A percentile compares a stretch with the other conserved stretches of the same genome.
These are phyloP conservation scores for Chlorophyllum brunneum DNA, from an alignment of 768 basidiomycete species.

Conservation along the genomic window DNA sequence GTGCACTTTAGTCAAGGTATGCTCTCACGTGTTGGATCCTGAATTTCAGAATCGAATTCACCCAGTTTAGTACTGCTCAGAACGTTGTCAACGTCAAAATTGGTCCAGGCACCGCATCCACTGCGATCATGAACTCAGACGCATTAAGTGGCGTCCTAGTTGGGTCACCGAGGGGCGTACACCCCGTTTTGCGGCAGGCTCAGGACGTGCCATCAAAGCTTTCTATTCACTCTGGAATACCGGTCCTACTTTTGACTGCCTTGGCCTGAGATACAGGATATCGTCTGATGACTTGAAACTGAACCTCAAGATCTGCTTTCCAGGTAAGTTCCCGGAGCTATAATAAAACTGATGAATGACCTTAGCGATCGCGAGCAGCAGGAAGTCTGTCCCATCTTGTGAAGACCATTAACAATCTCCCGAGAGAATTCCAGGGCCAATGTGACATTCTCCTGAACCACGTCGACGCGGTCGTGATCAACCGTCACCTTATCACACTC, in stretches of 20 bases:
- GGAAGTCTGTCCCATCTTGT: conserved; percentile 25
- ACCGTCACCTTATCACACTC: conserved; percentile 37
- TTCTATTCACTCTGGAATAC: conserved; percentile 20
- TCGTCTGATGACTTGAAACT: conserved; percentile 24
- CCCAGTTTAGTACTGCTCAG: conserved; percentile 30
- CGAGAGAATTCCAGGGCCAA: conserved; percentile 30
- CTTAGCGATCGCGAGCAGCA: conserved; percentile 28
- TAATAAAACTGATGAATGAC: not conserved
- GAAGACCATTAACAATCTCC: conserved; percentile 33
- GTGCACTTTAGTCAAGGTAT: not conserved
- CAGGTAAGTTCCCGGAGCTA: conserved; percentile 18
- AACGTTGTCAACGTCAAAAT: conserved; percentile 31
- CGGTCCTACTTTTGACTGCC: conserved; percentile 29
- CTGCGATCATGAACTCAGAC: conserved; percentile 28
- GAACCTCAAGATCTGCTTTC: conserved; percentile 32
- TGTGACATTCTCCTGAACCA: conserved; percentile 38
- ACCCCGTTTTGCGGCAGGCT: conserved; percentile 17
- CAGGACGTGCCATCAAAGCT: conserved; percentile 12
- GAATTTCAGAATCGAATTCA: not conserved
- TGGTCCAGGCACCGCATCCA: conserved; percentile 31
- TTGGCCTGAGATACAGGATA: conserved; percentile 18
- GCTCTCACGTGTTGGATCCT: not conserved
- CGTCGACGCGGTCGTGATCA: conserved; percentile 31
- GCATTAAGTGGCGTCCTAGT: conserved; percentile 28
- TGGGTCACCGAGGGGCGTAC: conserved; percentile 29